Percentiles rank a stretch among this genome's conserved stretches.
Conservation (phyloP, 2,329 filamentous ascomycete genomes). For the Aspergillus oerlinghausenensis region DNA sequence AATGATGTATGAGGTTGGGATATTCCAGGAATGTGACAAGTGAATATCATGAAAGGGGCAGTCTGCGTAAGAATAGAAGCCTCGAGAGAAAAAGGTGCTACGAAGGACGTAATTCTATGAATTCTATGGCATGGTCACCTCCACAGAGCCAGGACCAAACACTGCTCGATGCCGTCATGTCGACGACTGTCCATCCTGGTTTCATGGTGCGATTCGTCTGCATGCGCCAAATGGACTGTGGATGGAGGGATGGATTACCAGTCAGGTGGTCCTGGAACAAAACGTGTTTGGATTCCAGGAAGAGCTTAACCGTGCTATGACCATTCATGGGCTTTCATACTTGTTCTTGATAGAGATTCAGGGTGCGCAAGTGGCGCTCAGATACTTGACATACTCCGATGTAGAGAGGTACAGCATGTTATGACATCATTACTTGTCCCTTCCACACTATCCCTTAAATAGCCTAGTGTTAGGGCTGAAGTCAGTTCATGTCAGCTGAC, state of each 20-base stretch:
- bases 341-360: not conserved
- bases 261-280: not conserved
- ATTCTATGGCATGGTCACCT: not conserved
- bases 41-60: not conserved
- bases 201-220: not conserved
- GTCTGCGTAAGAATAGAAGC: not conserved
- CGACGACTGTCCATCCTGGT: conserved; percentile 2
- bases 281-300: not conserved
- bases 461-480: conserved; percentile 5
- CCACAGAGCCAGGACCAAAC: not conserved
- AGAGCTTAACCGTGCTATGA: not conserved
- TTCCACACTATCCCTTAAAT: not conserved
- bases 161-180: conserved; percentile 12
- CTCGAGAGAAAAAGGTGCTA: not conserved
- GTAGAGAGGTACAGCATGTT: not conserved
- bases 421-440: not conserved
- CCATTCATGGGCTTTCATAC: not conserved
- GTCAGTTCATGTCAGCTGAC: conserved; percentile 3
- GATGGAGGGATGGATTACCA: not conserved
- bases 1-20: conserved; percentile 1
- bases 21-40: not conserved
- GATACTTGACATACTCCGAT: not conserved
- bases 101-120: not conserved
- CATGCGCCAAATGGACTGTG: not conserved
- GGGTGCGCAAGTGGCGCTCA: not conserved